Conservation (phyloP, 179 eudicot species). For the Camellia oleifera region DNA sequence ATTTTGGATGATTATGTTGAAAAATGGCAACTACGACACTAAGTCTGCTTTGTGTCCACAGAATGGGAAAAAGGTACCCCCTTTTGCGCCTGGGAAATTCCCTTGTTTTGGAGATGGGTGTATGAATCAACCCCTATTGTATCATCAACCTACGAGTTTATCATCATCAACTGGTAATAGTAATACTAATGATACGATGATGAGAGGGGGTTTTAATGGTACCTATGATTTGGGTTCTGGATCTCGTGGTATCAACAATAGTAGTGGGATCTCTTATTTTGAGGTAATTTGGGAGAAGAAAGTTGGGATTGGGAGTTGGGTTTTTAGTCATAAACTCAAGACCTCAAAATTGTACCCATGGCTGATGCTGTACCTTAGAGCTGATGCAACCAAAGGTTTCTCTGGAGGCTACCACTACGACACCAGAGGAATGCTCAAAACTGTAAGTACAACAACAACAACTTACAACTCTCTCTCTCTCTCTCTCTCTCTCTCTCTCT, state of each 20-base stretch:
- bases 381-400: conserved; percentile 72
- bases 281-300: conserved; percentile 70
- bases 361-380: conserved; percentile 76
- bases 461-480: too few species aligned
- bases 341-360: conserved; percentile 68
- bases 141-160: conserved; percentile 40
- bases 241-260: conserved; percentile 1
- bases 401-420: conserved; percentile 83
- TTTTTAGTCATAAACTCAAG: conserved; percentile 52
- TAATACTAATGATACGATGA: conserved; percentile 24
- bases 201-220: conserved; percentile 64
- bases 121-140: conserved; percentile 67
- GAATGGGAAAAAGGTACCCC: conserved; percentile 53
- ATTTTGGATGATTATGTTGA: conserved; percentile 85
- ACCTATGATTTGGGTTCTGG: conserved; percentile 46
- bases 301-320: conserved; percentile 60
- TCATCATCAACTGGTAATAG: neutral
- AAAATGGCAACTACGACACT: conserved; percentile 72
- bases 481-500: too few species aligned
- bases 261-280: conserved; percentile 40
- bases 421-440: conserved; percentile 75
- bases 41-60: conserved; percentile 58
- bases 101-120: conserved; percentile 78
- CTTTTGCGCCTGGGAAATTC: conserved; percentile 52
- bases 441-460: conserved; percentile 32